Evolutionary conservation across 2,329 filamentous ascomycete species (phyloP), one percentile per base, ranked within the genome.

Genomic region (Plenodomus biglobosus): DNA sequence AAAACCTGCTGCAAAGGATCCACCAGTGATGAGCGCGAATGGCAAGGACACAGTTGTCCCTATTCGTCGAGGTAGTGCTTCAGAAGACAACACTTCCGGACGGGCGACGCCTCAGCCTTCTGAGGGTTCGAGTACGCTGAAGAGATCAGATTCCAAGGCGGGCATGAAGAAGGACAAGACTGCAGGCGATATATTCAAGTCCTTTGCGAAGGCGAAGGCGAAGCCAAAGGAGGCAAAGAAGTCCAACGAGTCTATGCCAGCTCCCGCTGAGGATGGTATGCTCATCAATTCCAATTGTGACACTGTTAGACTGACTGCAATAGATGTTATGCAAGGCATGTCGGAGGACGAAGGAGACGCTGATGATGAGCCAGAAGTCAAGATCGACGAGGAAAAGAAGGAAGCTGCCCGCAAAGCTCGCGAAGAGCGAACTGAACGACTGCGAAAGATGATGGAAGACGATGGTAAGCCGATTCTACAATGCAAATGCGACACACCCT

Each of bases 361-460:
- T 13, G 55, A 69, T 16, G 66, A 69, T 42, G 58, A 56, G 17
- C 64, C 64, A 30, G 59, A 64, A 32, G 48, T 68, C 42, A 58
- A 64, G 40, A 50, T 68, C 36, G 67, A 70, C 40, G 58, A 58
- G 32, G 65, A 65, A 38, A 70, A 69, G 52, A 58, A 56, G 7
- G 63, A 65, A 39, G 65, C 68, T 21, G 64, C 63, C 13, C 73
- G 72, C 34, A 74, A 75, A 59, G 71, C 67, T 7, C 81, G 79
- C 51, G 82, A 83, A 61, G 83, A 88, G 47, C 80, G 85, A 19
- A 81, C 88, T 61, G 85, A 85, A 42, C 81, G 79, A 53, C 71
- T 91, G 40, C 80, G 79, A 46, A 81, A 83, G 59, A 90, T 91
- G 86, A 90, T 91, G 87, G 87, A 90, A 38, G 81, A 83, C 44